Conservation (phyloP, 768 basidiomycete species). For the Tremella mesenterica region DNA sequence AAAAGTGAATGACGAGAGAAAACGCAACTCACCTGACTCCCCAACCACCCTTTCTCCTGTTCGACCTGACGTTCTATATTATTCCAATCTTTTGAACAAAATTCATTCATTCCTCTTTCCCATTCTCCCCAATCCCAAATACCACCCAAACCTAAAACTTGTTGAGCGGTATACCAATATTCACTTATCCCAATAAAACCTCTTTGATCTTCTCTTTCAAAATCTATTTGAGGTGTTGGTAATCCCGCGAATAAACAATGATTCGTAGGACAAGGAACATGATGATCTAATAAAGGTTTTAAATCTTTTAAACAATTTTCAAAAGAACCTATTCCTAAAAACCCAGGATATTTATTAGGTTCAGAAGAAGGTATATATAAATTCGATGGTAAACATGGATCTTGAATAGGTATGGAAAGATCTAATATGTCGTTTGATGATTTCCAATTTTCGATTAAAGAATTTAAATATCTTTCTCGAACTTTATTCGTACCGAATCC, state of each 20-base stretch:
- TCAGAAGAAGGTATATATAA: slow-evolving; percentile 55
- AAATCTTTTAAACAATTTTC: slow-evolving; percentile 67
- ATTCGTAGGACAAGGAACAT: slow-evolving; percentile 58
- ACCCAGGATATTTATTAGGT: slow-evolving; percentile 45
- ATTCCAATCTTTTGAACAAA: slow-evolving; percentile 72
- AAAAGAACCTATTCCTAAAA: slow-evolving; percentile 85
- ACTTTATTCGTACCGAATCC: slow-evolving; percentile 97
- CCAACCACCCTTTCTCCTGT: slow-evolving; percentile 49
- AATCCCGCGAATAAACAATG: slow-evolving; percentile 93
- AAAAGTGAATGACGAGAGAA: too few species aligned
- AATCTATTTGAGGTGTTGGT: slow-evolving; percentile 88
- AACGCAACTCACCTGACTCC: slow-evolving; percentile 49
- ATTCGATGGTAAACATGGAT: slow-evolving; percentile 82
- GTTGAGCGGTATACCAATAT: slow-evolving; percentile 99
- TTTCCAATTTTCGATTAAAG: slow-evolving; percentile 57
- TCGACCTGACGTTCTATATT: slow-evolving; percentile 63
- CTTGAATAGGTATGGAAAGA: slow-evolving; percentile 49
- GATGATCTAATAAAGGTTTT: slow-evolving; percentile 72
- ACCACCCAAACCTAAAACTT: slow-evolving; percentile 88
- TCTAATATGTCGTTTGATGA: background rate
- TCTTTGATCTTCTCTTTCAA: slow-evolving; percentile 51
- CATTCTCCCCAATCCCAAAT: slow-evolving; percentile 94
- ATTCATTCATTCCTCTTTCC: slow-evolving; percentile 80
- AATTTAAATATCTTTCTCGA: slow-evolving; percentile 79
- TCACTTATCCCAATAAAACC: slow-evolving; percentile 92